phyloP scores from a whole-genome alignment of 176 grass and related monocot species.

The Oryza longistaminata region DNA sequence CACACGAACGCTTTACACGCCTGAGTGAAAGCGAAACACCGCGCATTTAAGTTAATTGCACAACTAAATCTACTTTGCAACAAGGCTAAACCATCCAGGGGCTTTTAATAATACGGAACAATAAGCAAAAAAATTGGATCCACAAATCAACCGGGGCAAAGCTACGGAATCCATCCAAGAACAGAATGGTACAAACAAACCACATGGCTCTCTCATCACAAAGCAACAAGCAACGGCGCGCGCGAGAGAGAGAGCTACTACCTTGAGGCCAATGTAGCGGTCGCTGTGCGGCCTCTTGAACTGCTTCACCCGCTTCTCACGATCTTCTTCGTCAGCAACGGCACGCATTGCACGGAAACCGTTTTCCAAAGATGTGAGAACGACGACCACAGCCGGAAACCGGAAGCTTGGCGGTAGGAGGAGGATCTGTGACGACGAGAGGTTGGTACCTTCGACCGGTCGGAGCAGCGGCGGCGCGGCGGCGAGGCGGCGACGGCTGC shows the following conservation, averaged over 20 bases:
- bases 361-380: neutral
- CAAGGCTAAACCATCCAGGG: neutral
- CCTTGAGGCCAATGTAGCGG: slow-evolving; percentile 78
- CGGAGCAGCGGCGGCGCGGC: neutral
- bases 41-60: neutral
- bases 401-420: neutral
- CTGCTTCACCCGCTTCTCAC: slow-evolving; percentile 79
- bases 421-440: neutral
- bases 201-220: neutral
- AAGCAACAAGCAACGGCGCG: neutral
- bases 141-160: neutral
- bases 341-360: slow-evolving; percentile 19
- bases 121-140: neutral
- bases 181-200: neutral
- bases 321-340: slow-evolving; percentile 73
- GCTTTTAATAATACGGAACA: too few relatives aligned
- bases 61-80: neutral
- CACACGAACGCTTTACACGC: neutral
- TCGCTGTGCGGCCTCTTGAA: slow-evolving; percentile 85
- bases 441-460: neutral
- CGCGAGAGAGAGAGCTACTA: neutral
- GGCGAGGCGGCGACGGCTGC: neutral
- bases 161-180: neutral
- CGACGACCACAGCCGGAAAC: neutral
- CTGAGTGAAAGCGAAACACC: neutral